phyloP scores from a whole-genome alignment of 2,329 filamentous ascomycete genomes.

The Fusarium coicis region DNA sequence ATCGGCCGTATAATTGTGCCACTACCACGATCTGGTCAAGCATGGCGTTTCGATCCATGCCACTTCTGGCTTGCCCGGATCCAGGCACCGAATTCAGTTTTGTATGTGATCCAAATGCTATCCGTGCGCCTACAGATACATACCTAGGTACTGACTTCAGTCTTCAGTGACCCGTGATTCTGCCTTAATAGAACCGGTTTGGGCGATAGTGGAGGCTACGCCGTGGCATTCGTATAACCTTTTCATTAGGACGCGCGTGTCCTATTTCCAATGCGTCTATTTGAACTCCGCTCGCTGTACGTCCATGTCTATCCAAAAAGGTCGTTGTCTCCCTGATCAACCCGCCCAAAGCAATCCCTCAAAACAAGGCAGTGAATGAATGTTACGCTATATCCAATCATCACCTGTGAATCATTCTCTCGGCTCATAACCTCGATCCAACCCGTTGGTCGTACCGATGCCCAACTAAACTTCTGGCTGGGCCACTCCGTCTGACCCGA shows the following conservation, averaged over 20 bases:
- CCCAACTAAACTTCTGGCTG: constrained; percentile 16
- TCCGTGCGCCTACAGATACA: not conserved
- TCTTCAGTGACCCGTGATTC: not conserved
- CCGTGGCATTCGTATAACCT: not conserved
- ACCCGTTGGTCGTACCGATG: constrained; percentile 2
- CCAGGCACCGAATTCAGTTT: constrained; percentile 19
- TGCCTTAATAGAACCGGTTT: constrained; percentile 11
- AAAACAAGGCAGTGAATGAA: constrained; percentile 13
- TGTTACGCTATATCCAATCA: constrained; percentile 28
- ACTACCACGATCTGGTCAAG: constrained; percentile 22
- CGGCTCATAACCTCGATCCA: constrained; percentile 8
- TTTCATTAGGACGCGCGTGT: not conserved
- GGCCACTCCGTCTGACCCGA: constrained; percentile 27
- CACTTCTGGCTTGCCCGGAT: constrained; percentile 23
- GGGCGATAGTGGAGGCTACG: constrained; percentile 4
- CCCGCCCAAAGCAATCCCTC: constrained; percentile 2
- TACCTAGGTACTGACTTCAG: not conserved
- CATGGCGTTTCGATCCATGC: constrained; percentile 33
- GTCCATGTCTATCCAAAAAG: not conserved
- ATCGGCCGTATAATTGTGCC: constrained; percentile 3
- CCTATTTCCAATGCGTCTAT: constrained; percentile 8
- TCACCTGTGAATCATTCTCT: constrained; percentile 11
- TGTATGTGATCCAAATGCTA: not conserved
- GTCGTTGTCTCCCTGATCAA: not conserved
- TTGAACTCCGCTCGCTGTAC: not conserved